Evolutionary conservation across 2,329 filamentous ascomycete genomes (phyloP).

Genomic region (Diaporthe longicolla): DNA sequence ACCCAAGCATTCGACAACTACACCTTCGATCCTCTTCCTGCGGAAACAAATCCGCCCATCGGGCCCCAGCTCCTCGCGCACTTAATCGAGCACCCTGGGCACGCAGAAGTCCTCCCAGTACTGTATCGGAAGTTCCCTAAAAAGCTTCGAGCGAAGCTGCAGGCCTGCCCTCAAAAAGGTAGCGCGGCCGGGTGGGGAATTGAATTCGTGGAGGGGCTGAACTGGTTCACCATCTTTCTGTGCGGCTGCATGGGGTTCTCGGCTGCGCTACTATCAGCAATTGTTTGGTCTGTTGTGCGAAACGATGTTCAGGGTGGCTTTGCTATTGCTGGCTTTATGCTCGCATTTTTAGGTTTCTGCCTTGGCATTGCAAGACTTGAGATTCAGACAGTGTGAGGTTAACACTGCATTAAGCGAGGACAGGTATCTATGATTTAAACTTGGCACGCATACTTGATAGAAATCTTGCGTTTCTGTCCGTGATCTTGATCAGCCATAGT

Average conservation of each 20-base stretch:
- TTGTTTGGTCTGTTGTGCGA: slow-evolving; percentile 45
- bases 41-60: slow-evolving; percentile 47
- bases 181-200: slow-evolving; percentile 49
- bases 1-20: slow-evolving; percentile 42
- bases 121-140: slow-evolving; percentile 48
- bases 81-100: slow-evolving; percentile 47
- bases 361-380: slow-evolving; percentile 39
- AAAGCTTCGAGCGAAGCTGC: slow-evolving; percentile 47
- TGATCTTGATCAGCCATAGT: too few species aligned
- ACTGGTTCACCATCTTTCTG: slow-evolving; percentile 46
- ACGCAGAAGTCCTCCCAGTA: slow-evolving; percentile 45
- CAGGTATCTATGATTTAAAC: too few species aligned
- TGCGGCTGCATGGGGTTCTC: slow-evolving; percentile 44
- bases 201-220: slow-evolving; percentile 47
- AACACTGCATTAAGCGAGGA: too few species aligned
- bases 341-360: slow-evolving; percentile 47
- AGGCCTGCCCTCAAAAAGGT: slow-evolving; percentile 45
- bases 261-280: slow-evolving; percentile 43
- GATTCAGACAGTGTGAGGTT: slow-evolving; percentile 1
- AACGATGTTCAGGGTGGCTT: slow-evolving; percentile 49
- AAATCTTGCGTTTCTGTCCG: too few species aligned
- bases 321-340: slow-evolving; percentile 48
- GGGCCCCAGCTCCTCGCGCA: slow-evolving; percentile 48
- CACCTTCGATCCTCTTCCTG: slow-evolving; percentile 47
- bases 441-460: too few species aligned